A percentile compares a stretch with the other conserved stretches of the same genome.
These are phyloP conservation scores for Backusella mclennaniae DNA, from an alignment of 192 early-diverging fungal genomes.

Conservation along the genomic window DNA sequence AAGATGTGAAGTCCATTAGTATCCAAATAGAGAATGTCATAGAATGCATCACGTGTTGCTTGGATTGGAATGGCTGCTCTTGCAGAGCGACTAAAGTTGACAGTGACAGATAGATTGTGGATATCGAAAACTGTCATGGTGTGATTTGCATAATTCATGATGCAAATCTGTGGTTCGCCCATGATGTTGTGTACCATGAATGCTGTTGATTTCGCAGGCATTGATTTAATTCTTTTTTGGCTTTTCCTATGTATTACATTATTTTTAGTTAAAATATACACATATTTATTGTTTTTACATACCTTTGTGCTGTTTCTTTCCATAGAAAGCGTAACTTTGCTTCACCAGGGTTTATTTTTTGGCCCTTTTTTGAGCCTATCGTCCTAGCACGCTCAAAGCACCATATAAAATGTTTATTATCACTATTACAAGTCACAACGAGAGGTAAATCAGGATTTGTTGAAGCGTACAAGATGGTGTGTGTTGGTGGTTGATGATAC, in stretches of 20 bases:
- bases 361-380: background rate
- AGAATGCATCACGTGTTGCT: background rate
- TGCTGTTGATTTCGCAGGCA: background rate
- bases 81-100: background rate
- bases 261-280: background rate
- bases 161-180: slow-evolving; percentile 6
- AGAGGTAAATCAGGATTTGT: background rate
- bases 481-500: background rate
- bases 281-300: background rate
- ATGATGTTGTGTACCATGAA: slow-evolving; percentile 5
- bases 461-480: background rate
- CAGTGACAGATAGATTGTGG: background rate
- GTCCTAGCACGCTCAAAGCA: background rate
- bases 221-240: background rate
- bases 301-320: background rate
- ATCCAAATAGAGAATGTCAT: slow-evolving; percentile 11
- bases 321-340: background rate
- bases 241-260: background rate
- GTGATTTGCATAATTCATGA: background rate
- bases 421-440: slow-evolving; percentile 10
- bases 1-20: background rate
- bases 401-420: slow-evolving; percentile 15
- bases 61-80: slow-evolving; percentile 7
- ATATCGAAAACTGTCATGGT: background rate
- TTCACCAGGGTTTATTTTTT: background rate